A percentile compares a stretch with the other conserved stretches of the same genome.
Conservation (phyloP, 2,329 filamentous ascomycete species). For the Dactylellina leptospora region DNA sequence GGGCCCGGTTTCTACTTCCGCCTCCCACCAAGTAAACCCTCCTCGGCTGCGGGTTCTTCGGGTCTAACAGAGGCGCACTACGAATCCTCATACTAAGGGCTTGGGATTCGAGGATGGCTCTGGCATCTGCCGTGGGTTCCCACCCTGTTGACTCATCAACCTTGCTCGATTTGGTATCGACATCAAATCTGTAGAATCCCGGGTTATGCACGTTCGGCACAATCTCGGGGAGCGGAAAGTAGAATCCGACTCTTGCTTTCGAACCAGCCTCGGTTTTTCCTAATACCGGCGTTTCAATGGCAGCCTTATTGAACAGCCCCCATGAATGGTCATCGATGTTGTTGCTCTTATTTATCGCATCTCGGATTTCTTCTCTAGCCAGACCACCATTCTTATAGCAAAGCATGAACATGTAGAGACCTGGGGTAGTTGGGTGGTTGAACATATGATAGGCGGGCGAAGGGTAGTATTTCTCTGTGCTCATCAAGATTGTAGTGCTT, state of each 20-base stretch:
- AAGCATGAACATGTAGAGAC: conserved; percentile 99
- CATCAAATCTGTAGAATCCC: conserved; percentile 85
- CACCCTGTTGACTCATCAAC: conserved; percentile 61
- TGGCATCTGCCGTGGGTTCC: conserved; percentile 75
- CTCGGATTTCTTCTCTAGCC: conserved; percentile 87
- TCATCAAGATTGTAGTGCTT: conserved; percentile 97
- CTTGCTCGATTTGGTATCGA: conserved; percentile 66
- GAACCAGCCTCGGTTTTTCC: conserved; percentile 65
- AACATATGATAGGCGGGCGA: conserved; percentile 96
- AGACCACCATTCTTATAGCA: conserved; percentile 99
- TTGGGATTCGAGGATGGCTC: conserved; percentile 92
- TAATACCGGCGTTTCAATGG: conserved; percentile 74
- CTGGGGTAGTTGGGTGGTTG: conserved; percentile 90
- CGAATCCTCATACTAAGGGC: conserved; percentile 89
- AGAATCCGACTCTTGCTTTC: conserved; percentile 85
- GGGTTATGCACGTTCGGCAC: conserved; percentile 82
- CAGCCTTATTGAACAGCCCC: conserved; percentile 79
- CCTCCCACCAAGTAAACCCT: conserved; percentile 94
- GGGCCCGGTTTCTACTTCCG: conserved; percentile 86
- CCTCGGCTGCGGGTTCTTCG: conserved; percentile 73
- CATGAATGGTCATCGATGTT: conserved; percentile 69
- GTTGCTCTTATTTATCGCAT: conserved; percentile 72
- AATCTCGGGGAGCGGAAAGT: conserved; percentile 93
- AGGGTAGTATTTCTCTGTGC: conserved; percentile 87
- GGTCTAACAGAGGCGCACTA: conserved; percentile 62